A percentile compares a stretch with the other conserved stretches of the same genome.
These are phyloP conservation scores for Podila horticola DNA, from an alignment of 192 early-diverging fungal species.

Conservation along the genomic window DNA sequence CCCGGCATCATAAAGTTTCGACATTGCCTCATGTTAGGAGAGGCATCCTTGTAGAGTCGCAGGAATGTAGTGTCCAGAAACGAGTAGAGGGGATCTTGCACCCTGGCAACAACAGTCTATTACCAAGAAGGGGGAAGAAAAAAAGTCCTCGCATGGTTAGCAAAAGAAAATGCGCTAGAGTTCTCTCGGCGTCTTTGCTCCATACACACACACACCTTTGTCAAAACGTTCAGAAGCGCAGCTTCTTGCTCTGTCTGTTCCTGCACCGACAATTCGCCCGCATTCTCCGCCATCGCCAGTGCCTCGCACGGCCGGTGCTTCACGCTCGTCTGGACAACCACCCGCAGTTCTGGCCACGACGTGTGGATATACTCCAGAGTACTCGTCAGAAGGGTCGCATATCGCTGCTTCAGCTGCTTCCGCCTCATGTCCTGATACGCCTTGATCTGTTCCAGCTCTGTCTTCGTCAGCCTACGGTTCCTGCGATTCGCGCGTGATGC, in stretches of 20 bases:
- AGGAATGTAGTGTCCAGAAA: conserved; percentile 42
- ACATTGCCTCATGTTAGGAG: conserved; percentile 21
- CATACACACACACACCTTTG: conserved; percentile 23
- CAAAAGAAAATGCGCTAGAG: not conserved
- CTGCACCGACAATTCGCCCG: not conserved
- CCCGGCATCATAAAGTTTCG: conserved; percentile 49
- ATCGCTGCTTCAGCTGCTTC: conserved; percentile 24
- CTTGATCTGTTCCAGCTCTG: conserved; percentile 12
- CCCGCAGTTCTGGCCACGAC: conserved; percentile 24
- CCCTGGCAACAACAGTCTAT: conserved; percentile 39
- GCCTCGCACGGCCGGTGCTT: conserved; percentile 9
- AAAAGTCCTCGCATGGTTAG: no score
- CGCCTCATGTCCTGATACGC: conserved; percentile 15
- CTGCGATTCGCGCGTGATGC: not conserved
- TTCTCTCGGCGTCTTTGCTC: not conserved
- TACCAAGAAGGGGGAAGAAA: not conserved
- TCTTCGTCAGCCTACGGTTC: conserved; percentile 20
- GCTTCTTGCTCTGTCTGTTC: conserved; percentile 35
- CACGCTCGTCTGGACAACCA: conserved; percentile 44
- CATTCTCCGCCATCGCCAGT: not conserved
- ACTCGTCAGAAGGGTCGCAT: conserved; percentile 34
- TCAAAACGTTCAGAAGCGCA: conserved; percentile 35
- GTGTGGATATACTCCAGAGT: conserved; percentile 33
- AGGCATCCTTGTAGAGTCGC: conserved; percentile 28
- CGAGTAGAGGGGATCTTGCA: conserved; percentile 39